Evolutionary conservation across 345 rosid genomes (phyloP).

Genomic region (Eutrema yunnanense): DNA sequence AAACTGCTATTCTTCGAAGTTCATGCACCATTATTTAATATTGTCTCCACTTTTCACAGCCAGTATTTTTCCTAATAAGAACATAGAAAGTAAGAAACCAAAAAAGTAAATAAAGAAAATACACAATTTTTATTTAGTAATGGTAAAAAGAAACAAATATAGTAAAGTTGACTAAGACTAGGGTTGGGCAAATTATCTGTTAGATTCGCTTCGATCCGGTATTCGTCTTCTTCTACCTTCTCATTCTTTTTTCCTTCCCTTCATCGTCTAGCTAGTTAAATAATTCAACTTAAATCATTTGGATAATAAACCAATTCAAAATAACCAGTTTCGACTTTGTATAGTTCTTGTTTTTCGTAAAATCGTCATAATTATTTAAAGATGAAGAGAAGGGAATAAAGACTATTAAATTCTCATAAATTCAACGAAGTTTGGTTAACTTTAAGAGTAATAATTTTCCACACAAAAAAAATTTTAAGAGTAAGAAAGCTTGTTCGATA

Average conservation of each 20-base stretch:
- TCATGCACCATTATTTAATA: background rate
- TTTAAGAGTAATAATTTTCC: background rate
- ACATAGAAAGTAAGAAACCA: background rate
- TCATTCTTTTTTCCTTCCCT: background rate
- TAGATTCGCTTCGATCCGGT: too few species aligned
- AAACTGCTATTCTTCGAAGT: background rate
- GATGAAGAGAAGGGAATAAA: background rate
- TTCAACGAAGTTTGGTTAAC: background rate
- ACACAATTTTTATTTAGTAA: background rate
- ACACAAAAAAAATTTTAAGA: background rate
- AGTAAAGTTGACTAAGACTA: too few species aligned
- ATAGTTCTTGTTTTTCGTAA: background rate
- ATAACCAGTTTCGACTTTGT: background rate
- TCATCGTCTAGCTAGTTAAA: background rate
- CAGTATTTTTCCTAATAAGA: background rate
- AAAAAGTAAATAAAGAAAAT: background rate
- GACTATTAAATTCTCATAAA: background rate
- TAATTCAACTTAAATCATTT: background rate
- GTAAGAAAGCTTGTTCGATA: background rate
- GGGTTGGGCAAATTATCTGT: too few species aligned
- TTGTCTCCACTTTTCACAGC: background rate
- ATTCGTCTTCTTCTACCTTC: background rate
- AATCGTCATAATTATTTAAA: background rate
- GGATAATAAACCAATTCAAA: background rate
- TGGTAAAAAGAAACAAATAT: background rate